These are phyloP conservation scores for Gossypium raimondii DNA, from an alignment of 345 rosid genomes.

Conservation along the genomic window DNA sequence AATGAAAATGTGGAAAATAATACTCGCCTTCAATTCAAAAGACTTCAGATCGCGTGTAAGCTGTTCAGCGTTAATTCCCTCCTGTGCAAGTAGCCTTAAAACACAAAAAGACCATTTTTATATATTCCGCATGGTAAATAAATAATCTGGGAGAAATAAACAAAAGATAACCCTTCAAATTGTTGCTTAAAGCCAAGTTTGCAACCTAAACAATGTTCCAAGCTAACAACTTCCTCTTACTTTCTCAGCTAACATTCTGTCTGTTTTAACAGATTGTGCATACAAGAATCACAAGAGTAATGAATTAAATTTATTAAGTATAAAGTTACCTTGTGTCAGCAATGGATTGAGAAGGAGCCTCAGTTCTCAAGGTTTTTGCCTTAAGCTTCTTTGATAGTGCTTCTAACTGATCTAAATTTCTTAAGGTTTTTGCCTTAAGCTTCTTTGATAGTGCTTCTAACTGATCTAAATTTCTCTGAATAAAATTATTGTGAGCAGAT, in stretches of 20 bases:
- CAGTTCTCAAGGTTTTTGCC: conserved; percentile 22
- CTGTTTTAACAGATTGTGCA: neutral
- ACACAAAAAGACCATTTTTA: conserved; percentile 8
- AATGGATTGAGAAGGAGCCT: conserved; percentile 90
- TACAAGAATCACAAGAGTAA: neutral
- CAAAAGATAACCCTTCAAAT: neutral
- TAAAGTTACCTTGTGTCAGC: conserved; percentile 85
- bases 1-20: neutral
- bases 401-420: conserved; percentile 12
- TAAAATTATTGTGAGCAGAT: conserved; percentile 15
- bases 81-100: conserved; percentile 86
- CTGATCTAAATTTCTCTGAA: conserved; percentile 93
- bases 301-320: neutral
- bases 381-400: too few relatives aligned
- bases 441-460: conserved; percentile 90
- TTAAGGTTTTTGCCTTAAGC: conserved; percentile 84
- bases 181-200: neutral
- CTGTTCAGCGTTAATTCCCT: conserved; percentile 97
- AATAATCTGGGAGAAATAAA: conserved; percentile 6
- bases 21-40: conserved; percentile 78
- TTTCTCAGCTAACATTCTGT: conserved; percentile 2
- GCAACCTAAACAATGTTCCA: neutral
- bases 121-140: neutral
- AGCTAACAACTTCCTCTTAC: conserved; percentile 5
- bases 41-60: conserved; percentile 94